These are phyloP conservation scores for Albophoma yamanashiensis DNA, from an alignment of 2,329 filamentous ascomycete genomes.

Conservation along the genomic window DNA sequence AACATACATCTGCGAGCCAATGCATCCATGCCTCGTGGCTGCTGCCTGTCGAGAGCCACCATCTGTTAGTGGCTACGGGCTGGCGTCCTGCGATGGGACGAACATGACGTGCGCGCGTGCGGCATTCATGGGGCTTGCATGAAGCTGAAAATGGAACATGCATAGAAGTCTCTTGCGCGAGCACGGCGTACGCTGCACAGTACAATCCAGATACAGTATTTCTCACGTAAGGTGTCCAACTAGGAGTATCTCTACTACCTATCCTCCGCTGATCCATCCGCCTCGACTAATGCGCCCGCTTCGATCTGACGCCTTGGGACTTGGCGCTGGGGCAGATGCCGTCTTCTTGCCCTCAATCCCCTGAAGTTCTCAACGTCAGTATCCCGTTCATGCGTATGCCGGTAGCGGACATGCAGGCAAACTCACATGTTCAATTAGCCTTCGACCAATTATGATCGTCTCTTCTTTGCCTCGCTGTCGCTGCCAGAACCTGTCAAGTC, in stretches of 20 bases:
- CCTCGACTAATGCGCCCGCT: neutral
- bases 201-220: neutral
- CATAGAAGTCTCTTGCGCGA: neutral
- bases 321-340: neutral
- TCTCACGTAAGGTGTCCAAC: neutral
- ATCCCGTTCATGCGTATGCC: neutral
- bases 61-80: neutral
- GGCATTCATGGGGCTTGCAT: neutral
- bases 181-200: neutral
- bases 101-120: neutral
- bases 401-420: constrained; percentile 1
- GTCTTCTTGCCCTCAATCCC: neutral
- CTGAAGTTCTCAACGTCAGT: neutral
- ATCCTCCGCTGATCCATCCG: neutral
- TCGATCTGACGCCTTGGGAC: neutral
- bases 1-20: neutral
- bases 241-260: neutral
- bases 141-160: neutral
- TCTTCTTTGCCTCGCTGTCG: constrained; percentile 48
- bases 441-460: constrained; percentile 44
- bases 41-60: neutral
- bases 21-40: neutral
- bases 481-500: constrained; percentile 44
- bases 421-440: constrained; percentile 37
- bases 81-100: neutral